phyloP scores from a whole-genome alignment of 768 basidiomycete species.

The Kwoniella bestiolae region DNA sequence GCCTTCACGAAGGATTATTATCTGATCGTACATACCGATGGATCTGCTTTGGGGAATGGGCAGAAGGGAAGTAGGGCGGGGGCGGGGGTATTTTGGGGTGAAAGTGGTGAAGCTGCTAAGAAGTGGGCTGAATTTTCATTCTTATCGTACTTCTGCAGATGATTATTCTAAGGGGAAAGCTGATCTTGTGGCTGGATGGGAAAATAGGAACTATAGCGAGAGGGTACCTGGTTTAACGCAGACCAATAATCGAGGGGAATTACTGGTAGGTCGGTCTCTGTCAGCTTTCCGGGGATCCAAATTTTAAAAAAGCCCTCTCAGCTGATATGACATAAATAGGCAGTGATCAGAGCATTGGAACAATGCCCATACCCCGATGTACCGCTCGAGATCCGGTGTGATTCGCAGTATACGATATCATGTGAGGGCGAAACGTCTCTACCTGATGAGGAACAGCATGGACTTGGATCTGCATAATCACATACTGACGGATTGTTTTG shows the following conservation, averaged over 20 bases:
- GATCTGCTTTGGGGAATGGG: slow-evolving; percentile 85
- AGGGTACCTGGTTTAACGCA: slow-evolving; percentile 56
- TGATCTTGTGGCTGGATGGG: background rate
- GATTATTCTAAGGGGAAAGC: too few relatives aligned
- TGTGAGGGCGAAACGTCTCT: too few relatives aligned
- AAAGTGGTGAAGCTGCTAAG: slow-evolving; percentile 37
- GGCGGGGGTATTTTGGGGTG: slow-evolving; percentile 88
- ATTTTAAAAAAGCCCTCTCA: too few relatives aligned
- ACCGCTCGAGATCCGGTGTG: slow-evolving; percentile 75
- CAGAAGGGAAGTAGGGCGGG: slow-evolving; percentile 70
- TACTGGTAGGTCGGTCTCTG: slow-evolving; percentile 73
- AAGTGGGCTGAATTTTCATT: slow-evolving; percentile 24
- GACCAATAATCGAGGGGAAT: slow-evolving; percentile 69
- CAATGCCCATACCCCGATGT: slow-evolving; percentile 64
- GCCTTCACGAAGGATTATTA: slow-evolving; percentile 32
- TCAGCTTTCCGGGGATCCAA: too few relatives aligned
- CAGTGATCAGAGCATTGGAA: slow-evolving; percentile 81
- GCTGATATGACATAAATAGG: slow-evolving; percentile 61
- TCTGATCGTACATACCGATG: slow-evolving; percentile 78
- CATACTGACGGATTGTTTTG: background rate
- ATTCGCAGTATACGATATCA: slow-evolving; percentile 80
- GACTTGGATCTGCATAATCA: too few relatives aligned
- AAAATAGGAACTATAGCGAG: slow-evolving; percentile 74
- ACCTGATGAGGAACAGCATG: too few relatives aligned
- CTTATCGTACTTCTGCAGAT: too few relatives aligned